Conservation (phyloP, 441 rosid species). For the Bocquillonia castaneifolia region DNA sequence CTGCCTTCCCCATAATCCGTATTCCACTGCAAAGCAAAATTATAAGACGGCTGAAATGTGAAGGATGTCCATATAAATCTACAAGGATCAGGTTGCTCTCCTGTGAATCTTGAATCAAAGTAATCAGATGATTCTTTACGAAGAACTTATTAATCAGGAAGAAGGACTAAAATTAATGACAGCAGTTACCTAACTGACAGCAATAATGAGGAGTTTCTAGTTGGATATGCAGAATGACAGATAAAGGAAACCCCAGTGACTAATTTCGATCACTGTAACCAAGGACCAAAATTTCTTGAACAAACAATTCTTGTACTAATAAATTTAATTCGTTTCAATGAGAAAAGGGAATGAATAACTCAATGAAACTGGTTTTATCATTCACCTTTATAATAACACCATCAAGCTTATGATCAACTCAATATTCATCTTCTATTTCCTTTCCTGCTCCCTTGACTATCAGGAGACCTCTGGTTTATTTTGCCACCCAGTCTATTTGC, state of each 20-base stretch:
- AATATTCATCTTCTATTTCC: slow-evolving; percentile 33
- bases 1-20: not conserved
- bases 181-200: not conserved
- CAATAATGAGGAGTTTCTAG: not conserved
- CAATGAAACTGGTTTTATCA: slow-evolving; percentile 1
- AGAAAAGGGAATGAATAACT: not conserved
- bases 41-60: not conserved
- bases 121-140: not conserved
- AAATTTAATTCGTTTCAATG: not conserved
- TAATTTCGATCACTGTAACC: not conserved
- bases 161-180: not conserved
- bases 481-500: slow-evolving; percentile 60
- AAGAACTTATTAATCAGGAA: not conserved
- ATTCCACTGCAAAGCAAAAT: not conserved
- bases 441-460: slow-evolving; percentile 36
- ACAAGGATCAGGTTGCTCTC: not conserved
- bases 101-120: not conserved
- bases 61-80: not conserved
- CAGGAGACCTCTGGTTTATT: slow-evolving; percentile 28
- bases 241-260: not conserved
- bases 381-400: slow-evolving; percentile 15
- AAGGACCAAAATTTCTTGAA: not conserved
- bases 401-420: slow-evolving; percentile 19
- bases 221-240: not conserved
- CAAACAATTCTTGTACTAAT: not conserved